Conservation (phyloP, 345 rosid genomes). For the Rubroshorea leprosula region DNA sequence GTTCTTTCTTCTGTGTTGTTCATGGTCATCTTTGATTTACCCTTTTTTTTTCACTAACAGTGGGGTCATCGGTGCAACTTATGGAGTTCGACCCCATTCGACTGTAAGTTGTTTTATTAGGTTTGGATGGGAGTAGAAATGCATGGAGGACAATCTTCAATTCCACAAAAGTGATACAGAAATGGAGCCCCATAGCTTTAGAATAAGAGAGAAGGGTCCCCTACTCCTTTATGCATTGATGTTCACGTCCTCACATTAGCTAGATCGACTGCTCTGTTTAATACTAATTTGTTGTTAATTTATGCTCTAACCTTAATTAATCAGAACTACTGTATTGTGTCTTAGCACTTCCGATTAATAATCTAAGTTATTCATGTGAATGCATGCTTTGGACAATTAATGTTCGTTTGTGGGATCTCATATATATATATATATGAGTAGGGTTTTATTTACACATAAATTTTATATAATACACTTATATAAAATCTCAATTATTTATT, state of each 20-base stretch:
- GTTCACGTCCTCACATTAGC: slow-evolving; percentile 30
- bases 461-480: no score
- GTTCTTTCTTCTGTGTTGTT: background rate
- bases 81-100: slow-evolving; percentile 19
- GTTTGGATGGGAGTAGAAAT: slow-evolving; percentile 15
- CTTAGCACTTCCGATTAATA: background rate
- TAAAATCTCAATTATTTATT: no score
- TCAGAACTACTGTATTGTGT: background rate
- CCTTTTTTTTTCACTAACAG: slow-evolving; percentile 14
- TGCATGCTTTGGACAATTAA: no score
- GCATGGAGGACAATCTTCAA: slow-evolving; percentile 61
- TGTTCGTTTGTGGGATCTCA: no score
- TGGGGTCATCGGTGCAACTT: slow-evolving; percentile 20
- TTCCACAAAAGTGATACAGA: slow-evolving; percentile 67
- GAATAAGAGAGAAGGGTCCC: slow-evolving; percentile 42
- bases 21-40: slow-evolving; percentile 18
- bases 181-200: slow-evolving; percentile 44
- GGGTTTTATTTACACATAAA: no score
- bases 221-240: slow-evolving; percentile 44
- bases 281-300: slow-evolving; percentile 15
- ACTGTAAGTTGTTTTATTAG: slow-evolving; percentile 13
- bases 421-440: no score
- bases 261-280: slow-evolving; percentile 10
- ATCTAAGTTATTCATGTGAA: no score
- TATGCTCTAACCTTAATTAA: background rate